phyloP scores from a whole-genome alignment of 1,284 basidiomycete genomes.

The Trichosporon sp. region DNA sequence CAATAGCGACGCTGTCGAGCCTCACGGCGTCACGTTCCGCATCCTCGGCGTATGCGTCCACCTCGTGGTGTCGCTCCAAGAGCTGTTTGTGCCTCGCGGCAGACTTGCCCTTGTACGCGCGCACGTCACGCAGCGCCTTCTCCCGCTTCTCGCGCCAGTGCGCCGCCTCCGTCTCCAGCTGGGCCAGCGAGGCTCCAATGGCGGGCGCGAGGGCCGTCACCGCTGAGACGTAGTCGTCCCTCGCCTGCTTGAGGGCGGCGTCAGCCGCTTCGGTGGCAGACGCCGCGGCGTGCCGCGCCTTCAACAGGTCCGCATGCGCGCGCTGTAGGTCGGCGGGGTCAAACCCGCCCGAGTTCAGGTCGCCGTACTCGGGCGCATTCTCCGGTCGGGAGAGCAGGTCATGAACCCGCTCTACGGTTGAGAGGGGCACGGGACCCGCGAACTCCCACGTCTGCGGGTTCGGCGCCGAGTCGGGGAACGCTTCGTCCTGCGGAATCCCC shows the following conservation, averaged over 20 bases:
- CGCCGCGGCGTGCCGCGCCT: too few species aligned
- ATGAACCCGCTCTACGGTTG: neutral
- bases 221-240: neutral
- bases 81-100: neutral
- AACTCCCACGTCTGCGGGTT: neutral
- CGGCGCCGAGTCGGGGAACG: neutral
- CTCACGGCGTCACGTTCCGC: neutral
- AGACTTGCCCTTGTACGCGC: neutral
- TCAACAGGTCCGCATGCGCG: neutral
- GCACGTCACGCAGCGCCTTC: neutral
- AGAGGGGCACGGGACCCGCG: neutral
- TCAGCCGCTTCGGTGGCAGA: too few species aligned
- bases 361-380: neutral
- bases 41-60: neutral
- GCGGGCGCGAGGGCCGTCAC: neutral
- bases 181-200: neutral
- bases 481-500: neutral
- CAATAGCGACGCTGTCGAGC: neutral
- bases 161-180: neutral
- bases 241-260: too few species aligned
- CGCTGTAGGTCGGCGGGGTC: neutral
- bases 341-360: neutral
- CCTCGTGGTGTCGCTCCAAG: neutral
- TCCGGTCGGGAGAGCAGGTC: neutral
- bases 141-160: neutral